Evolutionary conservation across 306 rosid species (phyloP).

Genomic region (Vicia faba): DNA sequence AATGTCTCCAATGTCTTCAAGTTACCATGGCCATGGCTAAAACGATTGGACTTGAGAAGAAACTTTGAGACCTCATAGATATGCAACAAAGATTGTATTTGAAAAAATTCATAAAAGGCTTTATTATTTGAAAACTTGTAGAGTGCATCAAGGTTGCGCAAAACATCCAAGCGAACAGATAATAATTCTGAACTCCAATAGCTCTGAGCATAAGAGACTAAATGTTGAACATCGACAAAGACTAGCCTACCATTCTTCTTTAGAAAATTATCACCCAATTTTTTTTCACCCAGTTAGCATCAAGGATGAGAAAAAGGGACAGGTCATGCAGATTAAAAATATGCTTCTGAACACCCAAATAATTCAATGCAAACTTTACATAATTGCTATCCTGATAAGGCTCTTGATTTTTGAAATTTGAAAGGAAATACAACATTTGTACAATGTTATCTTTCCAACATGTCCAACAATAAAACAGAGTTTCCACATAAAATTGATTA

Average conservation of each 20-base stretch:
- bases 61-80: slow-evolving; percentile 53
- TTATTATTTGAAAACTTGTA: slow-evolving; percentile 33
- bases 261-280: slow-evolving; percentile 34
- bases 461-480: slow-evolving; percentile 65
- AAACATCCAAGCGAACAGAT: slow-evolving; percentile 54
- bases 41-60: slow-evolving; percentile 45
- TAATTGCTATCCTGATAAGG: slow-evolving; percentile 26
- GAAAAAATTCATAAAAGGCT: slow-evolving; percentile 22
- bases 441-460: slow-evolving; percentile 66
- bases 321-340: slow-evolving; percentile 23
- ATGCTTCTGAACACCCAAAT: slow-evolving; percentile 57
- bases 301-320: slow-evolving; percentile 52
- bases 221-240: slow-evolving; percentile 36
- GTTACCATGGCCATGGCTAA: slow-evolving; percentile 11
- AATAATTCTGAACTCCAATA: slow-evolving; percentile 64
- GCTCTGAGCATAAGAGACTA: slow-evolving; percentile 45
- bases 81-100: slow-evolving; percentile 42
- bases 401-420: slow-evolving; percentile 41
- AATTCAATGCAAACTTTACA: slow-evolving; percentile 55
- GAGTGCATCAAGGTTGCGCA: too few species aligned
- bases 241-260: slow-evolving; percentile 47
- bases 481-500: slow-evolving; percentile 53
- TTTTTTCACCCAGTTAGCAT: slow-evolving; percentile 60
- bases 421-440: too few species aligned
- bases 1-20: too few species aligned